Evolutionary conservation across 192 early-diverging fungal species (phyloP).

Genomic region (Coemansia sp.): DNA sequence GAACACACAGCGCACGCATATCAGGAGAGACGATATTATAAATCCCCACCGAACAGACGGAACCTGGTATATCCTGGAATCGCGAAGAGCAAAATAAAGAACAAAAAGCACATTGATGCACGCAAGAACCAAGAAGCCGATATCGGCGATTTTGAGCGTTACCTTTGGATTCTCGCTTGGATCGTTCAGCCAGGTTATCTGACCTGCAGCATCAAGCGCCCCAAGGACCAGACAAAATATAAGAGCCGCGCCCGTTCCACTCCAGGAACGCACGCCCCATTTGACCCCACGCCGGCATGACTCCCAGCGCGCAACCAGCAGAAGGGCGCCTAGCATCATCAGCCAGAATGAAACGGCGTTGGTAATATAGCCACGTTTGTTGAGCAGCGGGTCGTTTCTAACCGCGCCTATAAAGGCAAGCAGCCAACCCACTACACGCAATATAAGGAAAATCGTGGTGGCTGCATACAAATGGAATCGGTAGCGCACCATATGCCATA

Average conservation of each 20-base stretch:
- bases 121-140: constrained; percentile 38
- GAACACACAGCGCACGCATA: constrained; percentile 37
- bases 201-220: constrained; percentile 48
- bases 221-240: constrained; percentile 38
- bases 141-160: constrained; percentile 31
- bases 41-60: constrained; percentile 43
- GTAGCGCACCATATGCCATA: constrained; percentile 47
- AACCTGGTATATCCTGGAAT: constrained; percentile 39
- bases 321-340: constrained; percentile 29
- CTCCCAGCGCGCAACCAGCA: constrained; percentile 43
- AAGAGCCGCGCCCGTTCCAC: constrained; percentile 21
- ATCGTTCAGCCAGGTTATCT: constrained; percentile 52
- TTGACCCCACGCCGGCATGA: constrained; percentile 31
- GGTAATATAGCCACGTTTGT: constrained; percentile 50
- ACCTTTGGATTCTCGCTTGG: constrained; percentile 22
- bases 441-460: constrained; percentile 29
- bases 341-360: constrained; percentile 48
- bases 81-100: constrained; percentile 28
- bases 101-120: constrained; percentile 17
- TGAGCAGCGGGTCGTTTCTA: constrained; percentile 26
- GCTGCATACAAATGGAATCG: constrained; percentile 34
- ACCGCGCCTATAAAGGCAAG: constrained; percentile 43
- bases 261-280: constrained; percentile 33
- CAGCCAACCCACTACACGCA: constrained; percentile 50
- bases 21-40: constrained; percentile 18